A percentile compares a stretch with the other conserved stretches of the same genome.
phyloP scores from a whole-genome alignment of 805 yeast genomes.

The Starmerella bacillaris region DNA sequence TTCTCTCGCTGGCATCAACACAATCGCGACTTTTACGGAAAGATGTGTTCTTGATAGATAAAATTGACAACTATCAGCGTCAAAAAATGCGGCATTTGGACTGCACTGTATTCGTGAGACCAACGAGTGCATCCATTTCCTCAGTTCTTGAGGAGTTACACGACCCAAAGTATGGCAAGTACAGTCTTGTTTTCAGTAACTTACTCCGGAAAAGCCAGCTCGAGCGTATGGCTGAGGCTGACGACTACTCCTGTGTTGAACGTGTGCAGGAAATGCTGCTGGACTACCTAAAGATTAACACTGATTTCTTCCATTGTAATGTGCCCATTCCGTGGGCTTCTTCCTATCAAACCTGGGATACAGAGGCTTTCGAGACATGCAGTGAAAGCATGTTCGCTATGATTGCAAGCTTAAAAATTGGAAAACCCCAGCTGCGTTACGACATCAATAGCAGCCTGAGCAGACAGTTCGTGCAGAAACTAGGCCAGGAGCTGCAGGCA shows the following conservation, averaged over 20 bases:
- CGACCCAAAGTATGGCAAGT: conserved; percentile 61
- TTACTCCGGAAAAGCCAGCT: conserved; percentile 54
- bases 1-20: conserved; percentile 74
- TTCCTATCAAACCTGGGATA: conserved; percentile 27
- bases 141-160: conserved; percentile 46
- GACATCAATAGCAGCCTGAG: conserved; percentile 54
- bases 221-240: conserved; percentile 79
- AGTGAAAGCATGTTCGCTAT: conserved; percentile 35
- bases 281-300: conserved; percentile 61
- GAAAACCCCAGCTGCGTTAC: conserved; percentile 61
- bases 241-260: conserved; percentile 62
- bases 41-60: conserved; percentile 70
- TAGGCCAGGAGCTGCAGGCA: conserved; percentile 39
- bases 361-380: conserved; percentile 28
- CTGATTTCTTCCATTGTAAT: conserved; percentile 39
- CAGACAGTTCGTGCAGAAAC: conserved; percentile 44
- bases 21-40: conserved; percentile 68
- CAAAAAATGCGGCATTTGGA: conserved; percentile 62
- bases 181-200: conserved; percentile 65
- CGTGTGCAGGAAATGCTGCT: conserved; percentile 69
- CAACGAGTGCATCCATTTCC: conserved; percentile 46
- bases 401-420: conserved; percentile 45
- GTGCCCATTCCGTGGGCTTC: conserved; percentile 15
- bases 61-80: conserved; percentile 35
- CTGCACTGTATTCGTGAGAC: conserved; percentile 65